Conservation (phyloP, 371 early-diverging fungal genomes). For the Mortierella sp. region DNA sequence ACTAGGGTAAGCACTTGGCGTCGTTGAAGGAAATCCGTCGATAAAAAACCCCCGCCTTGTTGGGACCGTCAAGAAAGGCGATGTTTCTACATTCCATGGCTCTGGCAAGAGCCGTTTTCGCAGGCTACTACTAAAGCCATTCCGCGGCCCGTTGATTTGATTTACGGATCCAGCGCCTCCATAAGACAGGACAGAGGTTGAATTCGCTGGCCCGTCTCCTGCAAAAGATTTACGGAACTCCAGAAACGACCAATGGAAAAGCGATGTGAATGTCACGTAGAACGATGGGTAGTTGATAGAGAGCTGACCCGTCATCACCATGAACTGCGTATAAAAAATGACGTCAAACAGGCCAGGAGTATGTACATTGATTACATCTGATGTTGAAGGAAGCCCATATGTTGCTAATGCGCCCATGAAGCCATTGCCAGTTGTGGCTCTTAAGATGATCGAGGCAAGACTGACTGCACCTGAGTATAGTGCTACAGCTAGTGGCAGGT, state of each 20-base stretch:
- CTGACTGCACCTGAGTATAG: slow-evolving; percentile 57
- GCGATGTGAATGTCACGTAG: slow-evolving; percentile 64
- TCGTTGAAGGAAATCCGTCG: not conserved
- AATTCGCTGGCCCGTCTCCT: slow-evolving; percentile 46
- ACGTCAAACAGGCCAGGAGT: slow-evolving; percentile 70
- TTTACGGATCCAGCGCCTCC: slow-evolving; percentile 55
- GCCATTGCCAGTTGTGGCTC: slow-evolving; percentile 60
- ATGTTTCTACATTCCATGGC: not conserved
- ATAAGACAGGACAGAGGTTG: slow-evolving; percentile 36
- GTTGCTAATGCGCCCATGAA: slow-evolving; percentile 64
- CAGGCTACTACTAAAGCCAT: not conserved
- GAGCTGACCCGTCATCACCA: slow-evolving; percentile 63
- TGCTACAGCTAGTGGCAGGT: slow-evolving; percentile 64
- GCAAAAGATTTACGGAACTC: slow-evolving; percentile 51
- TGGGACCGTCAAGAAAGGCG: not conserved
- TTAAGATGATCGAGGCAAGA: slow-evolving; percentile 60
- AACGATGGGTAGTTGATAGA: slow-evolving; percentile 66
- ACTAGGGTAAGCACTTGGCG: not conserved
- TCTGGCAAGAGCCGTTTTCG: slow-evolving; percentile 9
- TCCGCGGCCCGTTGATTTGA: slow-evolving; percentile 13
- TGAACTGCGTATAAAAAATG: slow-evolving; percentile 67
- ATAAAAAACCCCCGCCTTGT: not conserved
- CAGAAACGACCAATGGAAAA: slow-evolving; percentile 71
- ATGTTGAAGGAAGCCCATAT: slow-evolving; percentile 61
- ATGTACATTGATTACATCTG: slow-evolving; percentile 63